Evolutionary conservation across 2,329 filamentous ascomycete species (phyloP).

Genomic region (Grosmannia clavigera): DNA sequence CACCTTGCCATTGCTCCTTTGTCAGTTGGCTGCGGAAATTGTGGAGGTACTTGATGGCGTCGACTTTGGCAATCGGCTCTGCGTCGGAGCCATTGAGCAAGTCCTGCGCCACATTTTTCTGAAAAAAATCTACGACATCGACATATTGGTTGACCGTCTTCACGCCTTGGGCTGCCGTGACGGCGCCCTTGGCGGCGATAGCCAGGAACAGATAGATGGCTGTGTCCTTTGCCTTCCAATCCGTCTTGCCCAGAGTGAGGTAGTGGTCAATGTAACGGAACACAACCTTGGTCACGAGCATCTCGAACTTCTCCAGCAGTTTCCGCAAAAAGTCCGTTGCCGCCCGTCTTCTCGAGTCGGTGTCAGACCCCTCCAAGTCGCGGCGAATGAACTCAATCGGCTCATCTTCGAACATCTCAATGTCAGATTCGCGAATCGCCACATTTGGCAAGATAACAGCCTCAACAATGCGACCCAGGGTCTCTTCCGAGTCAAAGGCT

Average conservation of each 20-base stretch:
- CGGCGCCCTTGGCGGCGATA: conserved; percentile 80
- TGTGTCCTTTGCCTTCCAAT: conserved; percentile 97
- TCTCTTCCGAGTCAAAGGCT: conserved; percentile 71
- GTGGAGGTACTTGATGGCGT: conserved; percentile 96
- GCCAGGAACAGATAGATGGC: conserved; percentile 95
- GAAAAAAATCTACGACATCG: conserved; percentile 89
- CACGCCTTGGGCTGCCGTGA: conserved; percentile 80
- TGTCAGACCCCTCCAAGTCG: conserved; percentile 92
- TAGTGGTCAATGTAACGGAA: conserved; percentile 80
- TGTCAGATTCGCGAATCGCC: conserved; percentile 78
- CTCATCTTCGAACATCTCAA: conserved; percentile 96
- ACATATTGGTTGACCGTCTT: conserved; percentile 80
- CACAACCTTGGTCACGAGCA: conserved; percentile 74
- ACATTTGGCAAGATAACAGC: conserved; percentile 94
- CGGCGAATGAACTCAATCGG: conserved; percentile 95
- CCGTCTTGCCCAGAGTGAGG: conserved; percentile 62
- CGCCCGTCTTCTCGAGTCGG: conserved; percentile 79
- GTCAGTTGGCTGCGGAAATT: conserved; percentile 92
- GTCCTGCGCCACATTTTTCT: conserved; percentile 83
- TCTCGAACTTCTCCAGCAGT: conserved; percentile 80
- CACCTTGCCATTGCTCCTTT: conserved; percentile 80
- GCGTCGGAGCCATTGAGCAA: conserved; percentile 56
- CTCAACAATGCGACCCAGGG: conserved; percentile 78
- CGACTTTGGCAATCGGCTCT: conserved; percentile 84
- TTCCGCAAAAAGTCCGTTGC: conserved; percentile 90